Conservation (phyloP, 768 basidiomycete species). For the Gautieria morchelliformis region DNA sequence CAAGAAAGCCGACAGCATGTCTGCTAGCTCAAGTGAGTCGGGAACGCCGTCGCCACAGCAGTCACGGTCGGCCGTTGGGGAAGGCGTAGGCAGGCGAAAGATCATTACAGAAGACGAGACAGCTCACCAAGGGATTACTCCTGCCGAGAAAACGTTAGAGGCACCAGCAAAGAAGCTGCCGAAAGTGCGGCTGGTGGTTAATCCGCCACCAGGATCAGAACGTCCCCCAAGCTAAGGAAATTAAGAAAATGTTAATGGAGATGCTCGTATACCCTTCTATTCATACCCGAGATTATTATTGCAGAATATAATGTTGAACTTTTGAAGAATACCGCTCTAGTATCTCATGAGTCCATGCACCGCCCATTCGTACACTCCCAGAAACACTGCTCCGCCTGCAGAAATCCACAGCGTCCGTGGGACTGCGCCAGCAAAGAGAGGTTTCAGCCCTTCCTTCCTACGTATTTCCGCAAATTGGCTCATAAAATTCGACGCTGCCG, state of each 20-base stretch:
- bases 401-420: constrained; percentile 96
- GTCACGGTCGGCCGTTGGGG: constrained; percentile 1
- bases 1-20: constrained; percentile 5
- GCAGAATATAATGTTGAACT: background rate
- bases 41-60: constrained; percentile 10
- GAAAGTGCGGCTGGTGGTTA: constrained; percentile 34
- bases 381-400: constrained; percentile 90
- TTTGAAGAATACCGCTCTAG: background rate
- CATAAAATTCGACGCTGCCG: constrained; percentile 11
- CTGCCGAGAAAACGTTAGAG: background rate
- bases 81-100: constrained; percentile 12
- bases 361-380: constrained; percentile 91
- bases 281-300: background rate
- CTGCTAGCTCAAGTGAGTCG: background rate
- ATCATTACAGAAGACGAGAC: constrained; percentile 3
- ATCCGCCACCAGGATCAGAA: background rate
- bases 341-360: constrained; percentile 36
- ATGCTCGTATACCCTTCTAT: background rate
- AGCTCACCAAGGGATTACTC: background rate
- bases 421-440: constrained; percentile 78
- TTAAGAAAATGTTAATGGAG: too few relatives aligned
- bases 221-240: background rate
- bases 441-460: constrained; percentile 53
- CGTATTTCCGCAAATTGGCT: constrained; percentile 50
- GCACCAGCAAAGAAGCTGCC: constrained; percentile 35